Evolutionary conservation across 75 land plant species (phyloP), one percentile per base, ranked within the genome.

Genomic region (Pseudotsuga menziesii): DNA sequence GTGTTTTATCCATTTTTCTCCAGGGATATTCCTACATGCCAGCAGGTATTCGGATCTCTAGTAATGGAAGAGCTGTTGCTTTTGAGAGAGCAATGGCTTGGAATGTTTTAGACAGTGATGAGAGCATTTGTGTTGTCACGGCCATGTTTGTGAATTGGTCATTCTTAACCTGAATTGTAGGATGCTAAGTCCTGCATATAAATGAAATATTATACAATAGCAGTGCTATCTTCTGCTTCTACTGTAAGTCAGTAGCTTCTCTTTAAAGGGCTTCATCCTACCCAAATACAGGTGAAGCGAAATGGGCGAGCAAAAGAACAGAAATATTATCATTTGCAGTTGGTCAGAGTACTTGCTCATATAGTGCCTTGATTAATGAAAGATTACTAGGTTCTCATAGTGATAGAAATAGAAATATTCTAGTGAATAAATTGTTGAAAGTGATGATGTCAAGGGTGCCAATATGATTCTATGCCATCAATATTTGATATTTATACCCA

Each of bases 91-190:
- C 80, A 77, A 62, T 79, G 58, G 80, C 80, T 26, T 79, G 80
- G 80, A 77, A 79, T 36, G 66, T 79, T 56, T 15, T 77, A 80
- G 80, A 77, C 41, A 44, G 52, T 23, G 57, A 70, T 16, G 57
- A 26, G n/a, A 20, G 41, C 72, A 36, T 35, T 41, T 39, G 61
- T 69, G 11, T 69, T 69, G 78, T 76, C 26, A 75, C 78, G 8
- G 70, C 54, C 25, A 78, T 83, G 61, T 83, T 83, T 79, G 77
- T 82, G 79, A 83, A 83, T 71, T 83, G 85, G 85, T 83, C 85
- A 60, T 83, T 83, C 67, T 58, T 82, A 60, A 69, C 58, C 9
- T 81, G 81, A 79, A 44, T 72, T 54, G 77, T 64, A 48, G 69
- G 39, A 64, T 64, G 69, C 69, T 32, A 32, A 16, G 8, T n/a